phyloP scores from a whole-genome alignment of 2,329 filamentous ascomycete species.

The Davidsoniella virescens region DNA sequence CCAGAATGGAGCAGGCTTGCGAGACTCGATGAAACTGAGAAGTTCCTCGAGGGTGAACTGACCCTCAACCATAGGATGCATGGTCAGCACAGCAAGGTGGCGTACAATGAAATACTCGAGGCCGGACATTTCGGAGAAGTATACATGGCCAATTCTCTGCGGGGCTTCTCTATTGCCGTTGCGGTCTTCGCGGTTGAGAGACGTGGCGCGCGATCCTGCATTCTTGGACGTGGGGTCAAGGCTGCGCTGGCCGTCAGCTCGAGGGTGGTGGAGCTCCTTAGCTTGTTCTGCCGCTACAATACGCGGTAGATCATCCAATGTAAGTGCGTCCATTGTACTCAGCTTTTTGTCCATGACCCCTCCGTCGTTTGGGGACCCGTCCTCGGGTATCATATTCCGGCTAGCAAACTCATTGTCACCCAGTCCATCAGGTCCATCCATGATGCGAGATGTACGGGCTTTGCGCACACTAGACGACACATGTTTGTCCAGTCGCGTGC shows the following conservation, averaged over 20 bases:
- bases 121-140: slow-evolving; percentile 90
- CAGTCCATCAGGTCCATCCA: slow-evolving; percentile 68
- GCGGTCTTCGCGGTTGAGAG: slow-evolving; percentile 25
- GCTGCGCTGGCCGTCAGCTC: slow-evolving; percentile 40
- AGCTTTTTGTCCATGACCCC: slow-evolving; percentile 68
- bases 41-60: slow-evolving; percentile 92
- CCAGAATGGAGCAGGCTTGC: slow-evolving; percentile 85
- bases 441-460: slow-evolving; percentile 76
- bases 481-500: slow-evolving; percentile 86
- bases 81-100: slow-evolving; percentile 83
- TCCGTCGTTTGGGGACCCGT: slow-evolving; percentile 52
- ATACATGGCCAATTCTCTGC: slow-evolving; percentile 50
- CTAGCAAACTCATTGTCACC: slow-evolving; percentile 36
- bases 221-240: slow-evolving; percentile 1
- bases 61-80: slow-evolving; percentile 79
- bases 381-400: slow-evolving; percentile 58
- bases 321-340: slow-evolving; percentile 78
- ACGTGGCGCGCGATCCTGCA: slow-evolving; percentile 3
- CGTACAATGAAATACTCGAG: slow-evolving; percentile 96
- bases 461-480: slow-evolving; percentile 85
- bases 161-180: slow-evolving; percentile 37
- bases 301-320: slow-evolving; percentile 86
- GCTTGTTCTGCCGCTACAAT: slow-evolving; percentile 94
- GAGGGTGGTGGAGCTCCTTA: slow-evolving; percentile 54
- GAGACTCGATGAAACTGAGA: slow-evolving; percentile 78